These are phyloP conservation scores for Rhododendron molle DNA, from an alignment of 148 eudicot genomes.

Conservation along the genomic window DNA sequence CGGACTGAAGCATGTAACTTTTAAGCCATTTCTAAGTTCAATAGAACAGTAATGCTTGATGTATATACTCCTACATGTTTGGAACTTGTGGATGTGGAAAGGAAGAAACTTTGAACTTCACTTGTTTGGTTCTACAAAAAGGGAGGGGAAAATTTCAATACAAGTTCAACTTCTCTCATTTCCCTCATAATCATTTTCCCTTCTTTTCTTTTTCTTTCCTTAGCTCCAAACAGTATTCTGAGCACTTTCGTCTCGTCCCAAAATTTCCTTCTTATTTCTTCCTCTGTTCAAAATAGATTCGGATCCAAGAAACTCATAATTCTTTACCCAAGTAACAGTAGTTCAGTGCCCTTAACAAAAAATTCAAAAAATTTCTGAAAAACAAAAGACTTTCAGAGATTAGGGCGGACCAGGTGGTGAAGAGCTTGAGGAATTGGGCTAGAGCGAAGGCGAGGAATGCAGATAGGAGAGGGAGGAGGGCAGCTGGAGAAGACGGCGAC, in stretches of 20 bases:
- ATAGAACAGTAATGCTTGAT: not conserved
- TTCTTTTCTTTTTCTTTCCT: too few species aligned
- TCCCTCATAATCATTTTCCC: too few species aligned
- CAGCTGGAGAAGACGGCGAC: constrained; percentile 16
- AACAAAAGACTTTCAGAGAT: not conserved
- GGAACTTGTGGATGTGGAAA: too few species aligned
- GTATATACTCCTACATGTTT: too few species aligned
- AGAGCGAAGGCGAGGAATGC: constrained; percentile 47
- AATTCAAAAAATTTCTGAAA: not conserved
- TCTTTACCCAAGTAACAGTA: not conserved
- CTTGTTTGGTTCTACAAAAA: too few species aligned
- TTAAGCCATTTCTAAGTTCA: not conserved
- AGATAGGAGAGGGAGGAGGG: constrained; percentile 40
- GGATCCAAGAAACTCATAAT: not conserved
- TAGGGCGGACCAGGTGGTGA: constrained; percentile 37
- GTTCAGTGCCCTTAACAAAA: not conserved
- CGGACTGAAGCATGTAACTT: not conserved
- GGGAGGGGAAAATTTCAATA: too few species aligned
- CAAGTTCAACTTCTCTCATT: too few species aligned
- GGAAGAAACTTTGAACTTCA: too few species aligned
- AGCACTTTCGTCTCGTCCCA: too few species aligned
- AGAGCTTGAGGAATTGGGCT: constrained; percentile 59
- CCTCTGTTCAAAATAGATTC: not conserved
- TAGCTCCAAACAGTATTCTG: too few species aligned
- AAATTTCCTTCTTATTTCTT: not conserved